Evolutionary conservation across 495 filamentous ascomycete species (phyloP).

Genomic region (Annulohypoxylon moriforme): DNA sequence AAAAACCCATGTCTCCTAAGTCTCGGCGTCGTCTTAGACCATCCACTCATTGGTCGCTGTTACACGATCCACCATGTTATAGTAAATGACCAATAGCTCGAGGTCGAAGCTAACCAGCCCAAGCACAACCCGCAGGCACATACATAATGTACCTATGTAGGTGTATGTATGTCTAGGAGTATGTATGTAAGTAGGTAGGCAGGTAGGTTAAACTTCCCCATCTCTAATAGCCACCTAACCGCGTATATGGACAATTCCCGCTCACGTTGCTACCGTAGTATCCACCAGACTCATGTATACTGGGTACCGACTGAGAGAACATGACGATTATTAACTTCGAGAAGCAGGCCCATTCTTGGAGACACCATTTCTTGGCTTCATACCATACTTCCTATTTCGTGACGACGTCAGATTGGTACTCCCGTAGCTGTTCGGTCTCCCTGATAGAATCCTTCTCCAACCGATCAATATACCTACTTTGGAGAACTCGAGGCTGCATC

Average conservation of each 20-base stretch:
- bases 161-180: conserved; percentile 1
- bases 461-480: conserved; percentile 1
- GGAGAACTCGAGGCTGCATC: conserved; percentile 20
- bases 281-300: conserved; percentile 18
- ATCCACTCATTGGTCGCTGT: conserved; percentile 16
- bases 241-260: conserved; percentile 33
- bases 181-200: conserved; percentile 5
- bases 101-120: conserved; percentile 31
- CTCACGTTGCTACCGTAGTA: conserved; percentile 34
- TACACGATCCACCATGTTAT: conserved; percentile 29
- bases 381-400: conserved; percentile 33
- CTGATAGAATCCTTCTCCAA: conserved; percentile 14
- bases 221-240: conserved; percentile 27
- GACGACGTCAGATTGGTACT: conserved; percentile 32
- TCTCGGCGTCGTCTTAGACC: conserved; percentile 37
- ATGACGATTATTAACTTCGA: conserved; percentile 30
- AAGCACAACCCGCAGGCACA: conserved; percentile 32
- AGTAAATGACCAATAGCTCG: conserved; percentile 20
- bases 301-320: conserved; percentile 24
- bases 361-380: conserved; percentile 33
- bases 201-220: conserved; percentile 23
- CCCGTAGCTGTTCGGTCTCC: conserved; percentile 8
- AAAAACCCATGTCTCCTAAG: conserved; percentile 26
- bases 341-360: conserved; percentile 18
- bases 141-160: conserved; percentile 7